Evolutionary conservation across 2,329 filamentous ascomycete genomes (phyloP).

Genomic region (Gremmenia infestans): DNA sequence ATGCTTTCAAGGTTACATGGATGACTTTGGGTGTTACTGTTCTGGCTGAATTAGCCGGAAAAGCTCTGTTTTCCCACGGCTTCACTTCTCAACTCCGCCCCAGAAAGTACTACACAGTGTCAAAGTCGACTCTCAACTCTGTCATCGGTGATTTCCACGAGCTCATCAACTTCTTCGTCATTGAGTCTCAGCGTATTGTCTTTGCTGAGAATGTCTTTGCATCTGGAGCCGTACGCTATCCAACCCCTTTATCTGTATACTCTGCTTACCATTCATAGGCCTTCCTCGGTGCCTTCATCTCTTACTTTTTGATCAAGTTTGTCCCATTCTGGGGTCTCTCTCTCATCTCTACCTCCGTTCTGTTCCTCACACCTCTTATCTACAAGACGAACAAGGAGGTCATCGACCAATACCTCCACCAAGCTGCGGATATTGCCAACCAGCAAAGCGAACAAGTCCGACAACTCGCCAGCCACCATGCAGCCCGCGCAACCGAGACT

Average conservation of each 20-base stretch:
- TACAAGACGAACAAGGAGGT: conserved; percentile 66
- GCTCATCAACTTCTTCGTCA: conserved; percentile 67
- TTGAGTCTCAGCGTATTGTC: conserved; percentile 63
- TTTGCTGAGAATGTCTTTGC: conserved; percentile 62
- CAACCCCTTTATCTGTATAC: background rate
- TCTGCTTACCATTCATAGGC: conserved; percentile 39
- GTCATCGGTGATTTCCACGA: conserved; percentile 61
- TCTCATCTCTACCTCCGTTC: conserved; percentile 52
- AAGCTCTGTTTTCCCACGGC: conserved; percentile 55
- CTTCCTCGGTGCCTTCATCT: conserved; percentile 55
- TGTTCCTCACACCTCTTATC: conserved; percentile 59
- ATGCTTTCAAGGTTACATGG: conserved; percentile 60
- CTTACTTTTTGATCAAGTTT: conserved; percentile 65
- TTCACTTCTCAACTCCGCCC: conserved; percentile 62
- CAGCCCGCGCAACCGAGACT: conserved; percentile 55
- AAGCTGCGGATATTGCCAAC: conserved; percentile 53
- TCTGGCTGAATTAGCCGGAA: conserved; percentile 56
- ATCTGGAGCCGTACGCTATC: conserved; percentile 51
- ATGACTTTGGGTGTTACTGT: conserved; percentile 57
- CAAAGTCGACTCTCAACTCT: conserved; percentile 55
- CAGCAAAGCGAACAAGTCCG: conserved; percentile 60
- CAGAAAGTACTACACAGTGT: conserved; percentile 61
- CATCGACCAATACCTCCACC: conserved; percentile 58
- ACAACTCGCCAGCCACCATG: conserved; percentile 58
- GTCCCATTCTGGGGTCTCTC: conserved; percentile 66